A percentile compares a stretch with the other conserved stretches of the same genome.
Conservation (phyloP, 345 rosid genomes). For the Psidium guajava region DNA sequence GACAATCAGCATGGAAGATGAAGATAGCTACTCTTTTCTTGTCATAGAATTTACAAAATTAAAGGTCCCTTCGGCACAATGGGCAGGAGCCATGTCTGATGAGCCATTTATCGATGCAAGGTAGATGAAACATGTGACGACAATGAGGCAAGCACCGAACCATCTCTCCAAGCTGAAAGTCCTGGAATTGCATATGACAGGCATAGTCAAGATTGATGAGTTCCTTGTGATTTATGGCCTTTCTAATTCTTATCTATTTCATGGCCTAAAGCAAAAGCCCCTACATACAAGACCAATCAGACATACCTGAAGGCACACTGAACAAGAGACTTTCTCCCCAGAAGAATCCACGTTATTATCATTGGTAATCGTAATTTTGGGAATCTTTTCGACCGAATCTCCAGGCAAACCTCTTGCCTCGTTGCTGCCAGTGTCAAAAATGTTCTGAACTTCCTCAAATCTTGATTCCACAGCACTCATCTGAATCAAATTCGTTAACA, state of each 20-base stretch:
- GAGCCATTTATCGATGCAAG: conserved; percentile 98
- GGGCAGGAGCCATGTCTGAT: conserved; percentile 85
- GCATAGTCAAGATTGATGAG: not conserved
- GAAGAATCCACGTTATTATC: conserved; percentile 48
- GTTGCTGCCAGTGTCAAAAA: conserved; percentile 66
- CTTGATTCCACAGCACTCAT: conserved; percentile 88
- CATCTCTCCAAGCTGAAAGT: conserved; percentile 84
- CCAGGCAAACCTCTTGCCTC: conserved; percentile 58
- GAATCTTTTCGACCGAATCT: conserved; percentile 73
- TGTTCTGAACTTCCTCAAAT: conserved; percentile 68
- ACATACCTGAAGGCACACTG: conserved; percentile 95
- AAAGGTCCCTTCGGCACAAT: conserved; percentile 84
- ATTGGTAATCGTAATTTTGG: conserved; percentile 58
- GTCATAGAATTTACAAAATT: not conserved
- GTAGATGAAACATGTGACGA: conserved; percentile 92
- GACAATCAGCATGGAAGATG: not conserved
- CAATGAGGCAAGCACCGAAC: conserved; percentile 93
- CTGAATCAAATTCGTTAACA: conserved; percentile 15
- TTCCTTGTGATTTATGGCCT: not conserved
- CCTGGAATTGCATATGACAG: conserved; percentile 33
- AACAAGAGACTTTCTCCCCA: conserved; percentile 73
- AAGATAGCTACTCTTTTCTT: not conserved
- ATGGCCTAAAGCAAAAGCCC: not conserved
- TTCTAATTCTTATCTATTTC: not conserved
- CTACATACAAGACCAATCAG: not conserved